phyloP scores from a whole-genome alignment of 306 rosid genomes.

The Castanea sativa region DNA sequence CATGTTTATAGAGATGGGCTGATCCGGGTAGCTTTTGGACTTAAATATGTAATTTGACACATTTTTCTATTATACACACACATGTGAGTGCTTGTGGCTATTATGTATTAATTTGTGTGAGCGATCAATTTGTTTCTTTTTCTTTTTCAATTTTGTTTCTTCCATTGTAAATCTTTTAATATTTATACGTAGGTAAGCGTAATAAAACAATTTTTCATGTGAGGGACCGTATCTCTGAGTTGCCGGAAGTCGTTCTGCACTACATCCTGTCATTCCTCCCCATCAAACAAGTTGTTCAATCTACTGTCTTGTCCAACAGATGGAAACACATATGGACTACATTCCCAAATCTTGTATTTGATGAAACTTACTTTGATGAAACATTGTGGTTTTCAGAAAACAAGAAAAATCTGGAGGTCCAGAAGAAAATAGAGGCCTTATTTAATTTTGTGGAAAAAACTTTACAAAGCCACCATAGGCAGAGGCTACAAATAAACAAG shows the following conservation, averaged over 20 bases:
- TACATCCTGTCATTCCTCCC: conserved; percentile 32
- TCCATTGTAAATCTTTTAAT: no score
- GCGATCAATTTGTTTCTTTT: no score
- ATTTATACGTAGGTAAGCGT: no score
- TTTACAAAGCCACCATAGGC: conserved; percentile 12
- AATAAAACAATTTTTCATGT: no score
- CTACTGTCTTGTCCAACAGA: conserved; percentile 32
- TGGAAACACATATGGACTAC: conserved; percentile 30
- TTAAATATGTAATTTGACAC: no score
- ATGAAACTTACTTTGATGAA: not conserved
- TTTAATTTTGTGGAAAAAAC: conserved; percentile 22
- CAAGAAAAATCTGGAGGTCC: not conserved
- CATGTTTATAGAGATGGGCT: no score
- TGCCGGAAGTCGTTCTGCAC: conserved; percentile 28
- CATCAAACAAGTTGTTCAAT: conserved; percentile 26
- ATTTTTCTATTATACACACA: no score
- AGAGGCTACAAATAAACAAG: conserved; percentile 14
- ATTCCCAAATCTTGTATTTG: conserved; percentile 24
- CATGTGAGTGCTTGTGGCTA: no score
- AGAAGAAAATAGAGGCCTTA: not conserved
- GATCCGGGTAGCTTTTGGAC: no score
- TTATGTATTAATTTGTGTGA: no score
- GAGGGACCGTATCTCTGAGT: conserved; percentile 5
- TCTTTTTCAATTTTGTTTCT: no score
- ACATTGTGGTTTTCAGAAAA: not conserved